phyloP scores from a whole-genome alignment of 495 filamentous ascomycete genomes.

The Hypoxylon lenormandii region DNA sequence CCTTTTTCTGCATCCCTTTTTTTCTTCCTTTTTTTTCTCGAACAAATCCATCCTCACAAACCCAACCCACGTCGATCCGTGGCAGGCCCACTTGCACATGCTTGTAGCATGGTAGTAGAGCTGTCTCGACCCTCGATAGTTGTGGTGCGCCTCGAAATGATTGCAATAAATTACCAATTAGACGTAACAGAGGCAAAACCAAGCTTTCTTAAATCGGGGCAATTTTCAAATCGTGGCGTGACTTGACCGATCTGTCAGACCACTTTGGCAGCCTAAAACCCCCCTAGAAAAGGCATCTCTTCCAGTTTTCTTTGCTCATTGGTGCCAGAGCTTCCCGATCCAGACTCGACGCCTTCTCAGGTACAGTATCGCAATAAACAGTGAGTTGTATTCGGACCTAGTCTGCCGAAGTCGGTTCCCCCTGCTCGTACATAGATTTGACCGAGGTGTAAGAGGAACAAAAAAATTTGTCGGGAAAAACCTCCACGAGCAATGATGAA shows the following conservation, averaged over 20 bases:
- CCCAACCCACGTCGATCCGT: constrained; percentile 39
- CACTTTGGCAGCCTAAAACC: constrained; percentile 48
- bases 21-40: constrained; percentile 3
- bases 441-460: constrained; percentile 49
- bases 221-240: constrained; percentile 39
- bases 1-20: constrained; percentile 2
- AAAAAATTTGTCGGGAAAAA: constrained; percentile 40
- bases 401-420: constrained; percentile 39
- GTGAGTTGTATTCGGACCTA: constrained; percentile 42
- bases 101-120: constrained; percentile 32
- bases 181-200: constrained; percentile 27
- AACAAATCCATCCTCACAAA: constrained; percentile 12
- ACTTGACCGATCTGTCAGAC: constrained; percentile 44
- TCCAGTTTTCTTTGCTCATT: constrained; percentile 38
- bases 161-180: constrained; percentile 41
- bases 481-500: constrained; percentile 44
- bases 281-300: constrained; percentile 45
- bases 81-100: constrained; percentile 45
- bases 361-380: constrained; percentile 40
- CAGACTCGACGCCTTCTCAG: constrained; percentile 34
- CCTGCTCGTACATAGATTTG: constrained; percentile 36
- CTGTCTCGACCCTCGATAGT: constrained; percentile 36
- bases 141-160: constrained; percentile 32
- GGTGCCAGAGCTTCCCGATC: constrained; percentile 46
- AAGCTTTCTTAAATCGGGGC: constrained; percentile 47